These are phyloP conservation scores for Candida parachauliodes DNA, from an alignment of 805 yeast species.

Conservation along the genomic window DNA sequence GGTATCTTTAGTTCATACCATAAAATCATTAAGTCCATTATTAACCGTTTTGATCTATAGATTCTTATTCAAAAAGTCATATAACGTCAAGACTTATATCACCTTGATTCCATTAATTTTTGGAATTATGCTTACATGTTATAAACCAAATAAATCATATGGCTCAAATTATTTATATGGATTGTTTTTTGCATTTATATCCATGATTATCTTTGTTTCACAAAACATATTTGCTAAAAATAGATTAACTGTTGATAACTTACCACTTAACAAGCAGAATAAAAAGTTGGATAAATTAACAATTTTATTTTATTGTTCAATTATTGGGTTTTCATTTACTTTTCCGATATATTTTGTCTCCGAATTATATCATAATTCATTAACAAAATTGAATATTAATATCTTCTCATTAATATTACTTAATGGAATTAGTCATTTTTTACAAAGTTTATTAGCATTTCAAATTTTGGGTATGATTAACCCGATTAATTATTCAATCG, in stretches of 20 bases:
- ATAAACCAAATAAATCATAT: constrained; percentile 20
- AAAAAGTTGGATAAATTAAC: constrained; percentile 64
- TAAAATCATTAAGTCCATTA: constrained; percentile 87
- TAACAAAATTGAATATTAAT: constrained; percentile 27
- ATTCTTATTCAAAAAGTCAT: constrained; percentile 53
- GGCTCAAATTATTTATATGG: constrained; percentile 29
- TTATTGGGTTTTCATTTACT: constrained; percentile 64
- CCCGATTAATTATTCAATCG: constrained; percentile 78
- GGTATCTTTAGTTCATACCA: constrained; percentile 91
- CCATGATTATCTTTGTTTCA: constrained; percentile 67
- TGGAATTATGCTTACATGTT: constrained; percentile 84
- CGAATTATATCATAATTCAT: constrained; percentile 38
- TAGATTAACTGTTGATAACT: constrained; percentile 51
- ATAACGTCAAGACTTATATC: constrained; percentile 63
- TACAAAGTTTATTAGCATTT: constrained; percentile 72
- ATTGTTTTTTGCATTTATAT: constrained; percentile 47
- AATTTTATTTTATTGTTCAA: constrained; percentile 66
- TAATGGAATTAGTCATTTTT: constrained; percentile 70
- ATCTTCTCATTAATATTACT: constrained; percentile 41
- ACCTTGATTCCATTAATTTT: constrained; percentile 74
- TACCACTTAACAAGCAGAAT: constrained; percentile 3
- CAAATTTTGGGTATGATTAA: constrained; percentile 67
- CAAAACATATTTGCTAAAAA: constrained; percentile 81
- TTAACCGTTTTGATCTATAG: constrained; percentile 81
- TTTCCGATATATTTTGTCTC: constrained; percentile 61